Percentiles rank a stretch among this genome's conserved stretches.
Evolutionary conservation across 306 rosid genomes (phyloP).

Genomic region (Vicia faba): DNA sequence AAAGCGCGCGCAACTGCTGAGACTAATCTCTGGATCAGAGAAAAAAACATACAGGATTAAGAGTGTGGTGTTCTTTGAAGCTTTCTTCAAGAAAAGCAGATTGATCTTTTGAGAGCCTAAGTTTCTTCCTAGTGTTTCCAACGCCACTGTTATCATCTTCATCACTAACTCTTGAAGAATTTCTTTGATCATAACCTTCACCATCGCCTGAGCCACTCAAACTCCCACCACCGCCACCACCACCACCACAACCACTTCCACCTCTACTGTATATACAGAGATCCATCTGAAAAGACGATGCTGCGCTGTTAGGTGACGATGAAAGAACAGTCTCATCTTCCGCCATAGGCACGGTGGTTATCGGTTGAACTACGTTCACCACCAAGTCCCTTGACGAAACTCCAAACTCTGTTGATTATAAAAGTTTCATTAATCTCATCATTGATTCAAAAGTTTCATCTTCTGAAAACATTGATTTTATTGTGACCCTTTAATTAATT

Average conservation of each 20-base stretch:
- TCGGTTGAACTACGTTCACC: constrained; percentile 52
- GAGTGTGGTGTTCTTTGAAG: constrained; percentile 89
- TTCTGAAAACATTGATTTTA: not conserved
- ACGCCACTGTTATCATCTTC: constrained; percentile 66
- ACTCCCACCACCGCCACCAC: constrained; percentile 20
- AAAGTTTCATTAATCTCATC: not conserved
- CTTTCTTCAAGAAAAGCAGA: constrained; percentile 97
- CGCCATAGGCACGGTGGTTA: not conserved
- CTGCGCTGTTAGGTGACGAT: constrained; percentile 76
- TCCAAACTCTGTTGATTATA: constrained; percentile 49
- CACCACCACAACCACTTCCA: not conserved
- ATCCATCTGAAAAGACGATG: constrained; percentile 79
- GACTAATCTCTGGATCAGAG: too few species aligned
- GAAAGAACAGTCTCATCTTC: constrained; percentile 63
- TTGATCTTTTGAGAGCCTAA: constrained; percentile 87
- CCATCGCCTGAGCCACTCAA: constrained; percentile 41
- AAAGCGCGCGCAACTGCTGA: too few species aligned
- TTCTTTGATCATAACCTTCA: constrained; percentile 62
- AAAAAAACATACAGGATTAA: constrained; percentile 66
- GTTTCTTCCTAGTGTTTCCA: constrained; percentile 68
- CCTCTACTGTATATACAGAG: constrained; percentile 52
- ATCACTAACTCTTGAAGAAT: constrained; percentile 72
- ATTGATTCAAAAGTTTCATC: not conserved
- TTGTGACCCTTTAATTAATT: not conserved
- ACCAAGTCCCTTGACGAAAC: constrained; percentile 54